Evolutionary conservation across 2,329 filamentous ascomycete species (phyloP).

Genomic region (Scedosporium boydii): DNA sequence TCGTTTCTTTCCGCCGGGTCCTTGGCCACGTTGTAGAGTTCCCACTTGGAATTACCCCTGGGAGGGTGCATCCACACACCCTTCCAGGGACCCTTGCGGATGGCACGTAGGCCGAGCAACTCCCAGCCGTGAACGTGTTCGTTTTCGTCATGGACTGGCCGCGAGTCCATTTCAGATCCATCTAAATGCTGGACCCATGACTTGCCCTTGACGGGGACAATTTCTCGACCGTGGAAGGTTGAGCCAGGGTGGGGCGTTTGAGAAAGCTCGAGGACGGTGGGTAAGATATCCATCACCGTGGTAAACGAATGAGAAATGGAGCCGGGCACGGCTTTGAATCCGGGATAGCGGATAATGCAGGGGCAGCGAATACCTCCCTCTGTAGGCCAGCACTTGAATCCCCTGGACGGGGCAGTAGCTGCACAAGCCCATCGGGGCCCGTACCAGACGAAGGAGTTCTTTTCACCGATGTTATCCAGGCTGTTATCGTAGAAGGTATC

Average conservation of each 20-base stretch:
- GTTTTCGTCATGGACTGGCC: conserved; percentile 28
- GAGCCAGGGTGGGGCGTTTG: neutral
- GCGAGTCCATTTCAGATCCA: no score
- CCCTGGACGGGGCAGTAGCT: conserved; percentile 18
- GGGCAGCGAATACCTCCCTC: conserved; percentile 43
- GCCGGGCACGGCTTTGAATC: conserved; percentile 21
- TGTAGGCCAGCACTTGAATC: conserved; percentile 27
- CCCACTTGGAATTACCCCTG: conserved; percentile 18
- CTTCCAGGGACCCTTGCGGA: conserved; percentile 25
- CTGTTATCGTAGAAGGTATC: conserved; percentile 47
- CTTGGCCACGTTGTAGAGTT: conserved; percentile 22
- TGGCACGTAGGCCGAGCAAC: conserved; percentile 21
- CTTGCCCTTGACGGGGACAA: conserved; percentile 41
- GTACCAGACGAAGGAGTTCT: conserved; percentile 48
- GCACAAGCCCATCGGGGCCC: conserved; percentile 41
- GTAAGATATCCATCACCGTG: conserved; percentile 25
- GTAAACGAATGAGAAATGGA: conserved; percentile 38
- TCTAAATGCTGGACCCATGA: conserved; percentile 35
- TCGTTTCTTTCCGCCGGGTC: conserved; percentile 23
- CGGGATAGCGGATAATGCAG: conserved; percentile 21
- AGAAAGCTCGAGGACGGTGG: conserved; percentile 34
- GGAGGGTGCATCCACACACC: conserved; percentile 19
- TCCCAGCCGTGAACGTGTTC: conserved; percentile 22
- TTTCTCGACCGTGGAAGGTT: conserved; percentile 31
- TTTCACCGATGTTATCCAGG: conserved; percentile 43